Evolutionary conservation across 495 filamentous ascomycete species (phyloP), one percentile per base, ranked within the genome.

Genomic region (Thermothielavioides terrestris): DNA sequence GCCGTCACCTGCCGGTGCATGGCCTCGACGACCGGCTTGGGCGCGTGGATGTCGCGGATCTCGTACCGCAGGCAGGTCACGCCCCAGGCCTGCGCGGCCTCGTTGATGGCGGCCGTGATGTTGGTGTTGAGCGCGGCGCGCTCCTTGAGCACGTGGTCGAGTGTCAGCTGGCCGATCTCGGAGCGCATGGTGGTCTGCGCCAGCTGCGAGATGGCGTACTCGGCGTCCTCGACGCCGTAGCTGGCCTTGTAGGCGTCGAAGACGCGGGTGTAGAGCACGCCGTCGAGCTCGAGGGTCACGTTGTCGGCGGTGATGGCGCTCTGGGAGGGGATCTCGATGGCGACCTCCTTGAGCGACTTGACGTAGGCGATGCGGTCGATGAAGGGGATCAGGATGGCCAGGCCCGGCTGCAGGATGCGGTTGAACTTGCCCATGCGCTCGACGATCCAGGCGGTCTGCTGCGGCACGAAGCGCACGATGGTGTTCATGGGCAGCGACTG

Each of bases 1-100:
- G 92, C 92, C 3, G 91, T 96, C 14, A 98, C 92, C 66, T 96
- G 91, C 25, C 92, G 79, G 71, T 98, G 94, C 94, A 98, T 98
- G 50, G 92, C 92, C 43, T 84, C 85, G 32, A 97, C 91, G 18
- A 97, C 92, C 35, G 82, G 83, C 6, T 86, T 86, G 1, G 92
- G 92, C 0, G 92, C 94, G 65, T 98, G 92, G 68, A 98, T 97
- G 68, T 98, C 94, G 42, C 94, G 74, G 60, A 98, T 98, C 69
- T 98, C 92, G 72, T 98, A 98, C 20, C 92, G 86, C 41, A 98
- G 76, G 61, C 94, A 97, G 15, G 88, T 84, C 15, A 98, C 88
- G 49, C 92, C 92, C 92, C 92, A 98, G 42, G 89, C 90, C 50
- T 89, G 84, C 0, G 94, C 89, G 0, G 92, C 94, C 62, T 97